phyloP scores from a whole-genome alignment of 2,329 filamentous ascomycete species.

The Aspergillus nomiae region DNA sequence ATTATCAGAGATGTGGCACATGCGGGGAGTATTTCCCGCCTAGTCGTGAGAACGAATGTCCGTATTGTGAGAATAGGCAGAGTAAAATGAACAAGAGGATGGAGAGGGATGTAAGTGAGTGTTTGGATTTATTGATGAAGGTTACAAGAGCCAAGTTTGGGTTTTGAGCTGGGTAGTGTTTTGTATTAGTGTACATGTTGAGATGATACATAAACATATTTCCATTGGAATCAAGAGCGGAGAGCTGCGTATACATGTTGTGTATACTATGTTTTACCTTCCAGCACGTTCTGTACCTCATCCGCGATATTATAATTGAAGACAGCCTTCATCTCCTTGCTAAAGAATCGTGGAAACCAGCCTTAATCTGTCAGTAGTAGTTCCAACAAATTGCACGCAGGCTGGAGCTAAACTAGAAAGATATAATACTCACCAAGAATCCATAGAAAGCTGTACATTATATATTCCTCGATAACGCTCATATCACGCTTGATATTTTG shows the following conservation, averaged over 20 bases:
- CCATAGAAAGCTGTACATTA: conserved; percentile 43
- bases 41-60: not conserved
- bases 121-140: not conserved
- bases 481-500: conserved; percentile 40
- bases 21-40: not conserved
- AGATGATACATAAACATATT: not conserved
- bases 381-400: not conserved
- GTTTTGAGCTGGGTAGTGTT: not conserved
- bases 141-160: not conserved
- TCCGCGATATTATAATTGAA: conserved; percentile 28
- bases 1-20: not conserved
- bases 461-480: conserved; percentile 35
- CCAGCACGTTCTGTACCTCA: conserved; percentile 22
- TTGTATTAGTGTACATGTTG: not conserved
- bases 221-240: not conserved
- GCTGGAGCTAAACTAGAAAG: not conserved
- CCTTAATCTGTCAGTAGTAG: conserved; percentile 19
- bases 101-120: not conserved
- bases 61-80: not conserved
- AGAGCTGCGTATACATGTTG: not conserved
- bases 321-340: conserved; percentile 17
- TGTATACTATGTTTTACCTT: not conserved
- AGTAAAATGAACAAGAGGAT: not conserved
- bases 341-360: conserved; percentile 24
- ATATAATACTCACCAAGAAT: conserved; percentile 31